Evolutionary conservation across 106 monocot genomes (phyloP), one percentile per base, ranked within the genome.

Genomic region (Dendrobium huoshanense): DNA sequence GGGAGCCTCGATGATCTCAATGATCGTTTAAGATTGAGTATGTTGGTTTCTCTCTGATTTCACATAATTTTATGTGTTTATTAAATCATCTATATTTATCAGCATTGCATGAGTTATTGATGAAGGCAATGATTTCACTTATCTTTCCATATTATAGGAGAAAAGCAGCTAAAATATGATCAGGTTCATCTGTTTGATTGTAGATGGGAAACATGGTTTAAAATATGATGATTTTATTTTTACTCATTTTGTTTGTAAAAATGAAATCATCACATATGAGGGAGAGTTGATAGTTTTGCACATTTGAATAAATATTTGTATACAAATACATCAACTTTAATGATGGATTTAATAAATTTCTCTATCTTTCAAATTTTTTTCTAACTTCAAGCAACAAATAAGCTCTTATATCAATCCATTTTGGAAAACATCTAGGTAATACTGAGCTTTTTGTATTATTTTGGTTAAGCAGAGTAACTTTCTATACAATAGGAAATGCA

Each of bases 1-100:
- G 93, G 87, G 49, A 99, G 99, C 68, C 77, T 95, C 61, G 74
- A 73, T 77, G 93, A 99, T 48, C 90, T 99, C 67, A 93, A 95
- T 64, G 25, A 19, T 25, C 86, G 88, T 24, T 27, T 99, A 86
- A 84, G 44, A 74, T 42, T 42, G 43, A 74, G 74, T 74, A 74
- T 74, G 74, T 43, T 74, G 11, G 0, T 41, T 43, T 37, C 40
- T 6, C 74, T 74, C 27, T 70, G 33, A 29, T 70, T 70, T 70
- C 24, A 70, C 70, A 33, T 70, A 15, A 17, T 13, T 11, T 70
- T 37, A 0, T 33, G 20, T 9, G 15, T 15, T 70, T 37, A 37
- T 70, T 70, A 22, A 22, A 61, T 61, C 22, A n/a, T n/a, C n/a
- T 51, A 51, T 51, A 51, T 13, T 51, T 51, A 51, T 51, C 51